Percentiles rank a stretch among this genome's conserved stretches.
Conservation (phyloP, 257 asterid genomes). For the Eustoma russellianum region DNA sequence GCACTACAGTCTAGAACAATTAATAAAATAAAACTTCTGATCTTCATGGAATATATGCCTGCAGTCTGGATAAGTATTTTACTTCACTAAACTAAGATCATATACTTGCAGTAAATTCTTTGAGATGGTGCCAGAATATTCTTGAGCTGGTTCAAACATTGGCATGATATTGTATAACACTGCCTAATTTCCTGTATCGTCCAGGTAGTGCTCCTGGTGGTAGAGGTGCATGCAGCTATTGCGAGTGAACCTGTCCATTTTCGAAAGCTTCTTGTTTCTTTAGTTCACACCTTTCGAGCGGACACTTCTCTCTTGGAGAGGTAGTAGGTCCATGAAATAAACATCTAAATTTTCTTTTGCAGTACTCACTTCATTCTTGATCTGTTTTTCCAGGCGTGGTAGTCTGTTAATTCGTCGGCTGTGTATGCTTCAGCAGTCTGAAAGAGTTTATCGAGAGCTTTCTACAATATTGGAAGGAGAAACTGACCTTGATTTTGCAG, state of each 20-base stretch:
- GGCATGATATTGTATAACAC: no score
- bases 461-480: constrained; percentile 82
- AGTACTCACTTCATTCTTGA: constrained; percentile 3
- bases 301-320: constrained; percentile 93
- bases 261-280: constrained; percentile 59
- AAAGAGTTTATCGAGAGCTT: constrained; percentile 79
- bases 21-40: no score
- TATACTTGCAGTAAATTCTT: no score
- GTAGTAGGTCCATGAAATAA: constrained; percentile 26
- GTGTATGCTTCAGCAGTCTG: constrained; percentile 89
- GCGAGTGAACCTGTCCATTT: constrained; percentile 83
- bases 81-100: no score
- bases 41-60: no score
- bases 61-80: no score
- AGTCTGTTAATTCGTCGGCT: constrained; percentile 82
- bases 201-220: constrained; percentile 94
- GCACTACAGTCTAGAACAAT: no score
- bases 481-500: constrained; percentile 84
- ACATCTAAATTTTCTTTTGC: background rate
- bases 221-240: constrained; percentile 96
- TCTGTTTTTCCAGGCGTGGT: constrained; percentile 62
- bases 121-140: no score
- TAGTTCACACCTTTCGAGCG: constrained; percentile 60
- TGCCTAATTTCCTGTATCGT: background rate
- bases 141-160: no score